Base-by-base conservation (phyloP, 352 stramenopile genomes). In the Phytophthora megakarya region DNA sequence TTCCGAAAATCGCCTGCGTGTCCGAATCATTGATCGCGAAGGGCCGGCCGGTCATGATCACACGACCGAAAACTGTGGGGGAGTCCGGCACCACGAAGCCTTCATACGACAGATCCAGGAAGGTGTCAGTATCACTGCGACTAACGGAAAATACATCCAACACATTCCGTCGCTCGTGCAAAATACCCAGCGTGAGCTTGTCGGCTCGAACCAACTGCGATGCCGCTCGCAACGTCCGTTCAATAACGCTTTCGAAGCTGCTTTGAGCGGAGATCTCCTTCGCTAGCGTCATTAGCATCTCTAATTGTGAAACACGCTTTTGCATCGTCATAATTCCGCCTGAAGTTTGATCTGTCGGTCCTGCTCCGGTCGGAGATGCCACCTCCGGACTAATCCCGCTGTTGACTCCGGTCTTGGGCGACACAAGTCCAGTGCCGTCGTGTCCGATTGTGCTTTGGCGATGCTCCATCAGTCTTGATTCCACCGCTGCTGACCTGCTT, bases 211-310 rank as follows among this genome's bases (percentile, higher is more conserved):
- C 79, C 32, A 91, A 67, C 49, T 86, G 85, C 25, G 80, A 52
- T 6, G 74, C 73, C 1, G 81, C 80, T 3, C 65, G 73, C 2
- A 91, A 40, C 9, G 75, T 88, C 32, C 78, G 72, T 38, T 78
- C 65, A 15, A 89, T 74, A 9, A 89, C 76, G 39, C 83, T 78
- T 5, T 81, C 55, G 37, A 87, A 87, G 58, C 81, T 78, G 33
- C 75, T 80, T 30, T 86, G 80, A 0, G 80, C 73, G 6, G 77
- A 89, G 38, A 89, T 78, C 39, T 87, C 80, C 35, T 84, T 86
- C 0, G 83, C 78, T 3, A 75, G 68, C 21, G 73, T 61, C 64
- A 86, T 81, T 13, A 87, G 64, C n/a, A 78, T 76, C 42, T 89
- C 80, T 15, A 89, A 64, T 61, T 89, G 75, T 10, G 67, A 61